Evolutionary conservation across 139 green algal species (phyloP).

Genomic region (Spirogloea muscicola): DNA sequence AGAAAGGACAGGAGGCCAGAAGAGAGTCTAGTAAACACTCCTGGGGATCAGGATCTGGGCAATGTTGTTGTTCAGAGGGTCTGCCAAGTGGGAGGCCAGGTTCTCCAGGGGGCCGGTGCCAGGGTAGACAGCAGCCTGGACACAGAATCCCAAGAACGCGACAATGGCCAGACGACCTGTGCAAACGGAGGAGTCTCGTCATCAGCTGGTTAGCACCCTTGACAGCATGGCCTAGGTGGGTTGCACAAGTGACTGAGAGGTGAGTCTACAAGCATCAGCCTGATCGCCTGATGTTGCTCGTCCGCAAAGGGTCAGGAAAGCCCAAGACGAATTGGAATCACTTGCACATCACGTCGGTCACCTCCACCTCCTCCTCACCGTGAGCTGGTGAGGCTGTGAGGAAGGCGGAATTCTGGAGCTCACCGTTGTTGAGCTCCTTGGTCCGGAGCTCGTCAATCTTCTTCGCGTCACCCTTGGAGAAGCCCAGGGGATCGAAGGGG

Average conservation of each 20-base stretch:
- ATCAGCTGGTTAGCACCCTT: no score
- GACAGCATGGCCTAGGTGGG: no score
- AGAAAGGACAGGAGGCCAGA: no score
- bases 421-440: constrained; percentile 43
- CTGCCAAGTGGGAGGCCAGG: constrained; percentile 63
- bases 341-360: no score
- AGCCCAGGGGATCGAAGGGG: constrained; percentile 44
- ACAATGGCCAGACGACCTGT: constrained; percentile 41
- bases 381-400: constrained; percentile 9
- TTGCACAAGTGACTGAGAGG: no score
- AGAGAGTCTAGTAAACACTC: constrained; percentile 8
- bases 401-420: neutral
- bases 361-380: no score
- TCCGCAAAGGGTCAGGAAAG: no score
- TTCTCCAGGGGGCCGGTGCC: constrained; percentile 56
- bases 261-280: no score
- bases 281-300: no score
- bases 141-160: constrained; percentile 33
- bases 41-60: constrained; percentile 52
- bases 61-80: constrained; percentile 84
- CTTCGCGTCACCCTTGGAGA: constrained; percentile 21
- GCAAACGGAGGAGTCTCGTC: neutral
- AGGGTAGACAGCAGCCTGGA: constrained; percentile 29
- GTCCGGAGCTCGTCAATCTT: constrained; percentile 37
- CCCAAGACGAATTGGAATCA: no score